Conservation (phyloP, 371 early-diverging fungal genomes). For the Entomophthora muscae region DNA sequence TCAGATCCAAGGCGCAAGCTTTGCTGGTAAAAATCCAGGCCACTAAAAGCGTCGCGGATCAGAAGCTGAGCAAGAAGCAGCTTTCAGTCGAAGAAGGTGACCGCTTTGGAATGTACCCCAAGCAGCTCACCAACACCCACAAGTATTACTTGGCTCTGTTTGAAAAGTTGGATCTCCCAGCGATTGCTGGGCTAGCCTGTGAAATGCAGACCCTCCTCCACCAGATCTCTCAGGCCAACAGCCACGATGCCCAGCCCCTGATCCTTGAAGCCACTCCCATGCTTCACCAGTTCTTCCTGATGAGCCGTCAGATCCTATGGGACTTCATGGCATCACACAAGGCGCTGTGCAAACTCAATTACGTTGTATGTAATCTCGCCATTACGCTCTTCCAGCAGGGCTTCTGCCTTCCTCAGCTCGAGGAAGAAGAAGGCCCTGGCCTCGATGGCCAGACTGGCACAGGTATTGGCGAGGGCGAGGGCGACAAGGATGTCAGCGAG, state of each 20-base stretch:
- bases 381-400: conserved; percentile 59
- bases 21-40: not conserved
- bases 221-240: conserved; percentile 37
- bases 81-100: no score
- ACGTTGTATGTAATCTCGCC: conserved; percentile 49
- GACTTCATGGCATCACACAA: conserved; percentile 48
- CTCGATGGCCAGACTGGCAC: conserved; percentile 38
- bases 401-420: conserved; percentile 56
- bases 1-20: not conserved
- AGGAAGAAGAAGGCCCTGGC: conserved; percentile 20
- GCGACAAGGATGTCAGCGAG: conserved; percentile 86
- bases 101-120: not conserved
- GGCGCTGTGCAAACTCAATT: conserved; percentile 38
- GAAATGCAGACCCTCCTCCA: conserved; percentile 8
- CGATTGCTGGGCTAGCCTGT: not conserved
- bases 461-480: conserved; percentile 90
- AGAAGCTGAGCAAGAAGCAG: not conserved
- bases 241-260: conserved; percentile 16
- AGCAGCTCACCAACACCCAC: not conserved
- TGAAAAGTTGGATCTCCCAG: not conserved
- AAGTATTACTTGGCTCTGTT: not conserved
- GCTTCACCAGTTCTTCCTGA: conserved; percentile 43
- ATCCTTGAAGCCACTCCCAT: conserved; percentile 49
- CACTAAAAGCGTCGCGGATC: not conserved
- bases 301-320: conserved; percentile 34